Percentiles rank a stretch among this genome's conserved stretches.
These are phyloP conservation scores for Xylariales sp. DNA, from an alignment of 2,329 filamentous ascomycete species.

Conservation along the genomic window DNA sequence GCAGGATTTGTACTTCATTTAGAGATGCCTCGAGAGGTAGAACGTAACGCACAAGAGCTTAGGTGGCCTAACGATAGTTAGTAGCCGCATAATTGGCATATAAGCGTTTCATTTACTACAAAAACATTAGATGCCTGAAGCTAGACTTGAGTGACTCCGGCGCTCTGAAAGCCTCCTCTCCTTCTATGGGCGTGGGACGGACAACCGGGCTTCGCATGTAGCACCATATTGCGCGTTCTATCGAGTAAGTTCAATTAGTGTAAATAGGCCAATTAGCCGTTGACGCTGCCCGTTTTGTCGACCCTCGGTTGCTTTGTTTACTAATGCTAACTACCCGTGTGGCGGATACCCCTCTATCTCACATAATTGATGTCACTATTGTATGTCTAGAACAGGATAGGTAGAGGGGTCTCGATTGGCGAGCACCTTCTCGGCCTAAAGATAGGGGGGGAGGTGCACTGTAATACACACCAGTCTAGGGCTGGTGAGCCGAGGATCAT, in stretches of 20 bases:
- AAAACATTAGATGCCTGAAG: not conserved
- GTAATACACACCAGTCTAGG: not conserved
- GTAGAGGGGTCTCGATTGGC: not conserved
- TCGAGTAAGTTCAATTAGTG: not conserved
- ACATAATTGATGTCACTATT: not conserved
- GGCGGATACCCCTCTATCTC: not conserved
- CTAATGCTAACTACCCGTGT: not conserved
- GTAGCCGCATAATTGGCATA: not conserved
- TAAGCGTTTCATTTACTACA: not conserved
- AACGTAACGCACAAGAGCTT: not conserved
- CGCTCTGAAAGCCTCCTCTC: no score
- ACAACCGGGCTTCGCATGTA: not conserved
- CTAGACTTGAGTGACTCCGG: no score
- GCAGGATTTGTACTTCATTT: conserved; percentile 38
- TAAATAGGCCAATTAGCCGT: not conserved
- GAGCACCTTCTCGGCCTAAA: no score
- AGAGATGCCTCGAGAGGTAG: not conserved
- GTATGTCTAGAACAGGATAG: not conserved
- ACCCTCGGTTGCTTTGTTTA: no score
- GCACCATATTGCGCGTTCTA: not conserved
- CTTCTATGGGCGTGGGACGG: not conserved
- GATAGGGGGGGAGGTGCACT: not conserved
- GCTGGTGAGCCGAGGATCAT: not conserved
- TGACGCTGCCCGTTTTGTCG: not conserved
- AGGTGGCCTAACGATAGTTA: not conserved